A percentile compares a stretch with the other conserved stretches of the same genome.
These are phyloP conservation scores for Aspergillus funiculosus DNA, from an alignment of 495 filamentous ascomycete genomes.

Conservation along the genomic window DNA sequence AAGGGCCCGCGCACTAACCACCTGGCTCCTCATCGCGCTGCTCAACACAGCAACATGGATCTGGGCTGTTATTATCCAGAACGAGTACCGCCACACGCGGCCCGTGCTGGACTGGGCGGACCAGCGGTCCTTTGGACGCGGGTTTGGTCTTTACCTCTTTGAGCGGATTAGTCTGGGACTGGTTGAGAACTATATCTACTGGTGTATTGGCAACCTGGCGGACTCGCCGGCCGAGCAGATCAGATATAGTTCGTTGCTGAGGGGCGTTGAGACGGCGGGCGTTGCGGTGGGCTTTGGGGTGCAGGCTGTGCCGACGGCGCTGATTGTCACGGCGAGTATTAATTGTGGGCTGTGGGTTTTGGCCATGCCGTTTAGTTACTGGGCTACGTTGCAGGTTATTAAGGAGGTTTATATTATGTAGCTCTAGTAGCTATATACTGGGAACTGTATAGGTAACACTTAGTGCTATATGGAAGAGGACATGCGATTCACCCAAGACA, in stretches of 20 bases:
- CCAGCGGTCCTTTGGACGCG: slow-evolving; percentile 34
- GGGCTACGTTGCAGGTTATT: slow-evolving; percentile 36
- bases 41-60: slow-evolving; percentile 25
- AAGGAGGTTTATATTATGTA: no score
- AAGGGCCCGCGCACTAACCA: slow-evolving; percentile 17
- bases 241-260: slow-evolving; percentile 36
- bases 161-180: slow-evolving; percentile 33
- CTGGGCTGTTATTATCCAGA: slow-evolving; percentile 24
- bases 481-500: slow-evolving; percentile 2
- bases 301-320: slow-evolving; percentile 36
- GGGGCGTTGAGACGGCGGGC: slow-evolving; percentile 39
- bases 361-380: slow-evolving; percentile 39
- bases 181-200: slow-evolving; percentile 44
- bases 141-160: slow-evolving; percentile 39
- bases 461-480: no score
- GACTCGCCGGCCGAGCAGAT: slow-evolving; percentile 40
- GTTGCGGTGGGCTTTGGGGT: slow-evolving; percentile 40
- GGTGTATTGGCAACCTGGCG: slow-evolving; percentile 40
- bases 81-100: slow-evolving; percentile 23
- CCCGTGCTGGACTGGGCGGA: slow-evolving; percentile 23
- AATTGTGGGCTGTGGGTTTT: slow-evolving; percentile 39
- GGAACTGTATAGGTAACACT: no score
- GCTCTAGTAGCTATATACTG: no score
- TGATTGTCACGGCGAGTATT: slow-evolving; percentile 39
- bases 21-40: slow-evolving; percentile 18